Base-by-base conservation (phyloP, 2,329 filamentous ascomycete species). In the Emmonsiellopsis sp. region DNA sequence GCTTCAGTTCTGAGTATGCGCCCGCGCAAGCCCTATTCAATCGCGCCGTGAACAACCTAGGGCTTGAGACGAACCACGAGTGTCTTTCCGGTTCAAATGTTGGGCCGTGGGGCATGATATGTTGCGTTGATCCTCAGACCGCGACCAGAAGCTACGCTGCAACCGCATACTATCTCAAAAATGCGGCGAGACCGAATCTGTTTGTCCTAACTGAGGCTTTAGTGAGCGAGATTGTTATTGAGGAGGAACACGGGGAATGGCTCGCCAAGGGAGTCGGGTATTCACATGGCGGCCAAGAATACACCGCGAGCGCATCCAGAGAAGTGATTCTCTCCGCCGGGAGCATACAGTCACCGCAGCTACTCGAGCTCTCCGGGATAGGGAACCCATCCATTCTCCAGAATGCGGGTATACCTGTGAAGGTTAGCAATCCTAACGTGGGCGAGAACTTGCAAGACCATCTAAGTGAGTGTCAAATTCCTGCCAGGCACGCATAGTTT, bases 241-340 rank as follows among this genome's bases (percentile, higher is more conserved):
- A 38, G 13, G 3, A 38, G 35, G 34, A 65, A 76, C 45, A 54
- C 63, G 40, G 54, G 58, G 46, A 61, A 32, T 65, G 65, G 64
- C 55, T 51, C 1, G 74, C 73, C 3, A 67, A 66, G 7, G 74
- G 76, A 7, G 76, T 76, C 35, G 7, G 5, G 35, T 11, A 69
- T 66, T 10, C 76, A 79, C 58, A 66, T 59, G 7, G 62, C 5
- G 73, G 72, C 2, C 56, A 66, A 7, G 61, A 66, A 3, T 63
- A 70, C 49, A 61, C 62, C 4, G 64, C 72, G 3, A 71, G 57
- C 8, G 69, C 61, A 57, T 63, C 59, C 26, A 63, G 65, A 50
- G 82, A 85, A 59, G 73, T 84, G 9, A 75, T 86, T 38, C 64
- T 86, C 2, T 77, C 77, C 4, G 81, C 80, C 0, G 83, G 83